Evolutionary conservation across 2,329 filamentous ascomycete species (phyloP).

Genomic region (Blastomyces parvus): DNA sequence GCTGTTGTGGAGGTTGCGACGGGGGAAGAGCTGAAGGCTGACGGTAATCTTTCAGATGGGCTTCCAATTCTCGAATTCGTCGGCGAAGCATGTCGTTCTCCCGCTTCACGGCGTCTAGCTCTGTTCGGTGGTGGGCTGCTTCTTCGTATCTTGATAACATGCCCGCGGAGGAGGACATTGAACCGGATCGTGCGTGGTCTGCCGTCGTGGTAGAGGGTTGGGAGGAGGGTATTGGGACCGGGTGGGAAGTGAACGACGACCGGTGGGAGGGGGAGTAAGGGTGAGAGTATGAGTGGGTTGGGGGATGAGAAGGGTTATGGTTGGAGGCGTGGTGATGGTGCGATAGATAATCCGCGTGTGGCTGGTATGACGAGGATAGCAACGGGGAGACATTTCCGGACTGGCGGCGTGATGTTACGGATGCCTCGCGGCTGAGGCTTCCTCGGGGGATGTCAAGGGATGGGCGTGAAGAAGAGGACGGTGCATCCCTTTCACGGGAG

Average conservation of each 20-base stretch:
- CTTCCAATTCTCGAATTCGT: conserved; percentile 38
- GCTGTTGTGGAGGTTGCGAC: conserved; percentile 9
- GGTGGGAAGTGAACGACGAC: conserved; percentile 3
- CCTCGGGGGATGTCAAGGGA: conserved; percentile 23
- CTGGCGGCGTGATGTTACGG: conserved; percentile 30
- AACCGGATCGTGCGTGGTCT: conserved; percentile 20
- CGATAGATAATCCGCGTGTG: conserved; percentile 13
- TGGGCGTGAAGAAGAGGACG: conserved; percentile 22
- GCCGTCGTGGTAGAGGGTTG: conserved; percentile 14
- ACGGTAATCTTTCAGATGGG: conserved; percentile 26
- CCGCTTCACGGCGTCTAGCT: conserved; percentile 36
- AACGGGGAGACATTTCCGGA: conserved; percentile 26
- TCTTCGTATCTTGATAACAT: conserved; percentile 36
- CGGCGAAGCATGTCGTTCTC: conserved; percentile 40
- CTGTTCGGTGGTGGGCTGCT: conserved; percentile 31
- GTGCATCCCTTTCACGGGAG: conserved; percentile 29
- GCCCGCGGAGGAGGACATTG: conserved; percentile 23
- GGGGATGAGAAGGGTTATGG: conserved; percentile 20
- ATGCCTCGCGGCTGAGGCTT: conserved; percentile 35
- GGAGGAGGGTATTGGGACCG: conserved; percentile 1
- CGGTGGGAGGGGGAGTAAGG: conserved; percentile 22
- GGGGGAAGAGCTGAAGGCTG: conserved; percentile 6
- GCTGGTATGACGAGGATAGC: conserved; percentile 23
- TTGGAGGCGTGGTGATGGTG: conserved; percentile 19
- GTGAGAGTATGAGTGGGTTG: conserved; percentile 24